These are phyloP conservation scores for Leccinellum albellum DNA, from an alignment of 768 basidiomycete species.

Conservation along the genomic window DNA sequence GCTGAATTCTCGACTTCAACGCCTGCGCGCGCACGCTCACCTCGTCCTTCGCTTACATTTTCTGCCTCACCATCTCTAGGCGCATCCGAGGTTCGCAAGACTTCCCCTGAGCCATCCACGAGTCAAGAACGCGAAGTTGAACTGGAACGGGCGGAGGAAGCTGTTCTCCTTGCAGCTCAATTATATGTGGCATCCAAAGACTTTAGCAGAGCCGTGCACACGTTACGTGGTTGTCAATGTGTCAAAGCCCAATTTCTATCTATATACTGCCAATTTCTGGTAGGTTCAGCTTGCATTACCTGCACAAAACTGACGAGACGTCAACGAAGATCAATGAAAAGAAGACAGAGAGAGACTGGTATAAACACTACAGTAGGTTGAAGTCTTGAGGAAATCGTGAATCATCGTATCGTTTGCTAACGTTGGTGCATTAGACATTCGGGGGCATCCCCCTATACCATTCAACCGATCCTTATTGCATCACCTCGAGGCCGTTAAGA, in stretches of 20 bases:
- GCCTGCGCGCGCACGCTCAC: conserved; percentile 47
- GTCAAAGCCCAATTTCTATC: conserved; percentile 72
- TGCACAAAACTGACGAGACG: conserved; percentile 6
- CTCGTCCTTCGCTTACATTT: conserved; percentile 38
- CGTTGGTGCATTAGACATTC: conserved; percentile 46
- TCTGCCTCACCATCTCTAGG: conserved; percentile 20
- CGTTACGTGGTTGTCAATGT: conserved; percentile 63
- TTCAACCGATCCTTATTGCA: conserved; percentile 55
- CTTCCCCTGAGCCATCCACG: conserved; percentile 16
- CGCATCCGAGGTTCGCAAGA: conserved; percentile 15
- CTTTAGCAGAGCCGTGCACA: conserved; percentile 65
- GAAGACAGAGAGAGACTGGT: conserved; percentile 79
- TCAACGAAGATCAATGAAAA: conserved; percentile 72
- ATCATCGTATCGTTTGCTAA: not conserved
- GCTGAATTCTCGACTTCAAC: conserved; percentile 57
- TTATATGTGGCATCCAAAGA: conserved; percentile 76
- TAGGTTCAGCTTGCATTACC: conserved; percentile 38
- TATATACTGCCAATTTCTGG: conserved; percentile 81
- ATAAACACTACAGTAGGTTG: conserved; percentile 68
- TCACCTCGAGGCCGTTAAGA: conserved; percentile 57
- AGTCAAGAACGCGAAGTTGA: conserved; percentile 39
- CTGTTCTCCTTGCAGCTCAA: conserved; percentile 67
- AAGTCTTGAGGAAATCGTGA: not conserved
- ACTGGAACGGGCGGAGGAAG: conserved; percentile 61
- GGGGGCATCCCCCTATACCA: conserved; percentile 64